A percentile compares a stretch with the other conserved stretches of the same genome.
Conservation (phyloP, 768 basidiomycete genomes). For the Tricholoma sp. region DNA sequence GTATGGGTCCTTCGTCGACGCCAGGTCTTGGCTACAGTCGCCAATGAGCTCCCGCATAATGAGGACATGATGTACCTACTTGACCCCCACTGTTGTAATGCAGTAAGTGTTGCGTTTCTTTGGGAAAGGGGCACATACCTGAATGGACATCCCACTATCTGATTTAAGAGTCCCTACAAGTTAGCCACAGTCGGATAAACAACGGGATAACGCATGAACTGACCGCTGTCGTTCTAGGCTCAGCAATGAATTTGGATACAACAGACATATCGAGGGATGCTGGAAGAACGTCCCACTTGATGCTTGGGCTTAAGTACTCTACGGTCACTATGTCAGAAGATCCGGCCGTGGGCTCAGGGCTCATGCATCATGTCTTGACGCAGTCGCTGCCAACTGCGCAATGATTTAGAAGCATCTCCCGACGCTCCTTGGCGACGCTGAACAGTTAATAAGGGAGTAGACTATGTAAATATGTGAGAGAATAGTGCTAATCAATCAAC, state of each 20-base stretch:
- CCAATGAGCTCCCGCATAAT: conserved; percentile 5
- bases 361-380: neutral
- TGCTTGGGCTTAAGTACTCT: neutral
- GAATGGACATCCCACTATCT: conserved; percentile 96
- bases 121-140: conserved; percentile 48
- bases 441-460: too few species aligned
- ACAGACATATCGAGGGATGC: conserved; percentile 20
- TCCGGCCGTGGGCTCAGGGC: neutral
- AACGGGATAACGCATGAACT: conserved; percentile 26
- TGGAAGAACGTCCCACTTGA: neutral
- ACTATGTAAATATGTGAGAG: too few species aligned
- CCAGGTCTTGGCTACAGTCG: conserved; percentile 60
- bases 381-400: too few species aligned
- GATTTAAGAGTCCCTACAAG: conserved; percentile 10
- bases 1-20: conserved; percentile 85
- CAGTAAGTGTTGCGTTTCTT: conserved; percentile 3
- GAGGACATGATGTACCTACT: conserved; percentile 31
- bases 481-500: too few species aligned
- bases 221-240: conserved; percentile 78
- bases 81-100: conserved; percentile 52
- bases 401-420: too few species aligned
- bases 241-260: conserved; percentile 44
- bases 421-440: too few species aligned
- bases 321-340: neutral
- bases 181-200: neutral